phyloP scores from a whole-genome alignment of 164 flowering plant species.

The Umbilicus rupestris region DNA sequence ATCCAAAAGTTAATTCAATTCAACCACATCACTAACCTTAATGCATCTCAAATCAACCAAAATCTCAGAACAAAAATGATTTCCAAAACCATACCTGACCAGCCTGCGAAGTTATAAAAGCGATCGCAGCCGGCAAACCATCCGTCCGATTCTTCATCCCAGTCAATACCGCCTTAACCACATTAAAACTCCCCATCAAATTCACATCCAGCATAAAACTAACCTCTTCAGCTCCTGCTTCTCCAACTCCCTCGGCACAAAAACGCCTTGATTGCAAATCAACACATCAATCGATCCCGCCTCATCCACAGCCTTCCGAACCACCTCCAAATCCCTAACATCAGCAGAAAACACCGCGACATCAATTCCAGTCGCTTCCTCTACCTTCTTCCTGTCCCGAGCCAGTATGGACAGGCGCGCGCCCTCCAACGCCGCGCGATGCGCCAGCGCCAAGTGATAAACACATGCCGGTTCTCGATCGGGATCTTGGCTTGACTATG shows the following conservation, averaged over 20 bases:
- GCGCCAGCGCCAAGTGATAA: slow-evolving; percentile 82
- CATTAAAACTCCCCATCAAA: slow-evolving; percentile 61
- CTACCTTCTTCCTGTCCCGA: slow-evolving; percentile 48
- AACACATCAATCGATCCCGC: slow-evolving; percentile 66
- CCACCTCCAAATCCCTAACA: slow-evolving; percentile 57
- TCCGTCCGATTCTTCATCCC: slow-evolving; percentile 52
- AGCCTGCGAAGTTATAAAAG: slow-evolving; percentile 83
- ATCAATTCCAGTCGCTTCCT: slow-evolving; percentile 72
- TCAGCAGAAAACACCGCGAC: slow-evolving; percentile 56
- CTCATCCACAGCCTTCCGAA: slow-evolving; percentile 31
- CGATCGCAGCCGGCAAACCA: slow-evolving; percentile 63
- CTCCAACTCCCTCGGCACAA: slow-evolving; percentile 51
- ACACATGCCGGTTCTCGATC: slow-evolving; percentile 70
- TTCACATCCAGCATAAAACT: slow-evolving; percentile 79
- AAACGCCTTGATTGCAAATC: slow-evolving; percentile 77
- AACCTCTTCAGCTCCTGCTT: slow-evolving; percentile 48
- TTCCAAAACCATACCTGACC: slow-evolving; percentile 58
- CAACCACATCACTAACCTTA: no score
- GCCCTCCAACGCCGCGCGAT: slow-evolving; percentile 59
- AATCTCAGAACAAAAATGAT: neutral
- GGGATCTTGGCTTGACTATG: slow-evolving; percentile 59
- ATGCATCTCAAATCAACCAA: neutral
- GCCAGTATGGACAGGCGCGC: slow-evolving; percentile 84
- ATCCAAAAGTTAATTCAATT: neutral
- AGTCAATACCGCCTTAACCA: slow-evolving; percentile 83